These are phyloP conservation scores for Verticillium alfalfae DNA, from an alignment of 2,329 filamentous ascomycete species.

Conservation along the genomic window DNA sequence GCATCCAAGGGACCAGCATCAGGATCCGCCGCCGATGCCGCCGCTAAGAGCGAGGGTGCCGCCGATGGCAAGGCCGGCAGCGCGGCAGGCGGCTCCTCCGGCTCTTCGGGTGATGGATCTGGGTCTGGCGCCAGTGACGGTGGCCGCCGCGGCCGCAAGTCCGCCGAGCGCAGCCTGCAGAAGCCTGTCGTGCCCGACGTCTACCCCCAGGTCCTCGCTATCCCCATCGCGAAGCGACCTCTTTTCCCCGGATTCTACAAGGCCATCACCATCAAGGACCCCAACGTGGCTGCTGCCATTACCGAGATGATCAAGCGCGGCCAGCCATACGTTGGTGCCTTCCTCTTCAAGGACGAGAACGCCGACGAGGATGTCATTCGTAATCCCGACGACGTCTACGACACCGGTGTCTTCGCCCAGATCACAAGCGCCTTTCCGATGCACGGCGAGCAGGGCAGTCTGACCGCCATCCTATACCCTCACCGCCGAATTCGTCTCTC, in stretches of 20 bases:
- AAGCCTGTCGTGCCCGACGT: slow-evolving; percentile 90
- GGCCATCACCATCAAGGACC: slow-evolving; percentile 92
- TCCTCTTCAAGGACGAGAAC: slow-evolving; percentile 93
- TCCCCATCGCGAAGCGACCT: slow-evolving; percentile 88
- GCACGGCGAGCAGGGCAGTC: slow-evolving; percentile 73
- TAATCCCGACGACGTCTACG: slow-evolving; percentile 84
- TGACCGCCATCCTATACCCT: slow-evolving; percentile 93
- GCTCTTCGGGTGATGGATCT: slow-evolving; percentile 48
- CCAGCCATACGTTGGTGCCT: slow-evolving; percentile 94
- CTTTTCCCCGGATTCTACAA: slow-evolving; percentile 99
- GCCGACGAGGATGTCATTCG: slow-evolving; percentile 92
- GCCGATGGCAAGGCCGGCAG: slow-evolving; percentile 46
- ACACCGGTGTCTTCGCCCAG: slow-evolving; percentile 94
- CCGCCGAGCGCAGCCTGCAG: slow-evolving; percentile 68
- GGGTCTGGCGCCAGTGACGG: slow-evolving; percentile 42
- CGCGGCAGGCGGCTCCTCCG: slow-evolving; percentile 38
- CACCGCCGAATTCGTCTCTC: slow-evolving; percentile 92
- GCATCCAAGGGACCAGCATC: slow-evolving; percentile 21
- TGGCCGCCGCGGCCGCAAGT: slow-evolving; percentile 67
- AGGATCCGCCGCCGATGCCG: slow-evolving; percentile 31
- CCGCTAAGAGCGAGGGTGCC: slow-evolving; percentile 36
- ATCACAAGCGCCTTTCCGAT: slow-evolving; percentile 95
- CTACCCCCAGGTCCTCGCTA: slow-evolving; percentile 95
- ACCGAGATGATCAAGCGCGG: slow-evolving; percentile 95
- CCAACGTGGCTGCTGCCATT: slow-evolving; percentile 84